Evolutionary conservation across 352 stramenopile species (phyloP), one percentile per base, ranked within the genome.

Genomic region (Phytophthora melonis): DNA sequence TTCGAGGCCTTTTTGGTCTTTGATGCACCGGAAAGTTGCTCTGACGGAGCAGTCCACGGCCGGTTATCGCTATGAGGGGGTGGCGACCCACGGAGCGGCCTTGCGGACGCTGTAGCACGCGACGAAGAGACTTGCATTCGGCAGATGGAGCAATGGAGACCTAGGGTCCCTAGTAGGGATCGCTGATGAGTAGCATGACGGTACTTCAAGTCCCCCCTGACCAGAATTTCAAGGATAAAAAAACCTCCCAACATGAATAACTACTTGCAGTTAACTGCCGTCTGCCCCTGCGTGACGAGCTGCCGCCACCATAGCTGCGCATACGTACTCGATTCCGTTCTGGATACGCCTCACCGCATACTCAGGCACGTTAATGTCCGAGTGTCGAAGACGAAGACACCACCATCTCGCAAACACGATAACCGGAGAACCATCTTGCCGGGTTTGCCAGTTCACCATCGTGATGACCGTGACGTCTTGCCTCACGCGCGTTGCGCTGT

Each of bases 401-500:
- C 63, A 74, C 69, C 74, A 80, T 0, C 65, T 58, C 5, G 59
- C 59, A 5, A 80, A 34, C 16, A 77, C 69, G 9, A 80, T 71
- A 16, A 75, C 25, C 2, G 45, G 58, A 0, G 41, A 34, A 19
- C 58, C 64, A 10, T 74, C 47, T 55, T 70, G 0, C 43, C 19
- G n/a, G 21, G 6, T 63, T 74, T 55, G 47, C 68, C 27, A 36
- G 64, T 61, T n/a, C 21, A 59, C 23, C 77, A 66, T 25, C 36
- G 58, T 69, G 58, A 70, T 71, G 25, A 63, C 50, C 0, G 72
- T 77, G 5, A 82, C 25, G 52, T 84, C 77, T 11, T 82, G 71
- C 6, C 78, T 74, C 23, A 77, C 36, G 5, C 78, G 79, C 13
- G 63, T 61, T 0, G 41, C 58, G 1, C 66, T 68, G 53, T 88